A percentile compares a stretch with the other conserved stretches of the same genome.
Evolutionary conservation across 1,284 basidiomycete species (phyloP).

Genomic region (Sanghuangporus sanghuang): DNA sequence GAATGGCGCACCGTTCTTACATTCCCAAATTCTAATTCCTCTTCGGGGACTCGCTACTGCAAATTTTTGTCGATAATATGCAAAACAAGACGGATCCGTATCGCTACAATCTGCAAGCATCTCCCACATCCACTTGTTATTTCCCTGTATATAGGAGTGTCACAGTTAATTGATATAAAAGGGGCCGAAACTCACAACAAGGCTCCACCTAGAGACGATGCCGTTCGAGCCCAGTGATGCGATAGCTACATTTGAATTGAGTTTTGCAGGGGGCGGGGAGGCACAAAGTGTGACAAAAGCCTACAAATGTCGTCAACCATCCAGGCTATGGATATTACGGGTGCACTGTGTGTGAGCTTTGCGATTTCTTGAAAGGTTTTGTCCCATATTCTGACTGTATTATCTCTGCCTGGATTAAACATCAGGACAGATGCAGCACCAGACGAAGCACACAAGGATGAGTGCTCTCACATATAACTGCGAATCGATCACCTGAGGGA

Average conservation of each 20-base stretch:
- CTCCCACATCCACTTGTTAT: constrained; percentile 52
- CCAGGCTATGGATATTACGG: constrained; percentile 48
- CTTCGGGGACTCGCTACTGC: constrained; percentile 52
- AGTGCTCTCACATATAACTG: constrained; percentile 22
- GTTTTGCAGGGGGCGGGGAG: background rate
- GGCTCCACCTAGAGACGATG: constrained; percentile 51
- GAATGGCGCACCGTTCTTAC: constrained; percentile 42
- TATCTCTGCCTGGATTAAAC: constrained; percentile 39
- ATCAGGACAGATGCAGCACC: background rate
- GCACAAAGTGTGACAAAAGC: background rate
- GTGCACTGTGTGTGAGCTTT: constrained; percentile 32
- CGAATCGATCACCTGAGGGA: constrained; percentile 21
- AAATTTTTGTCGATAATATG: constrained; percentile 49
- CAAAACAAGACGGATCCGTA: constrained; percentile 45
- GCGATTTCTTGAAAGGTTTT: constrained; percentile 39
- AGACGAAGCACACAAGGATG: background rate
- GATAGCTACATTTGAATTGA: constrained; percentile 27
- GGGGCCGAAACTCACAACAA: constrained; percentile 35
- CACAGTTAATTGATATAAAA: background rate
- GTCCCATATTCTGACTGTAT: constrained; percentile 52
- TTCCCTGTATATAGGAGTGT: constrained; percentile 30
- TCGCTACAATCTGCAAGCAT: constrained; percentile 43
- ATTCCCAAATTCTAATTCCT: constrained; percentile 63
- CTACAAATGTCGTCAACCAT: constrained; percentile 43
- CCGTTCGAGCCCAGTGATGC: constrained; percentile 53